Conservation (phyloP, 1,139 yeast genomes). For the Yarrowia galli region DNA sequence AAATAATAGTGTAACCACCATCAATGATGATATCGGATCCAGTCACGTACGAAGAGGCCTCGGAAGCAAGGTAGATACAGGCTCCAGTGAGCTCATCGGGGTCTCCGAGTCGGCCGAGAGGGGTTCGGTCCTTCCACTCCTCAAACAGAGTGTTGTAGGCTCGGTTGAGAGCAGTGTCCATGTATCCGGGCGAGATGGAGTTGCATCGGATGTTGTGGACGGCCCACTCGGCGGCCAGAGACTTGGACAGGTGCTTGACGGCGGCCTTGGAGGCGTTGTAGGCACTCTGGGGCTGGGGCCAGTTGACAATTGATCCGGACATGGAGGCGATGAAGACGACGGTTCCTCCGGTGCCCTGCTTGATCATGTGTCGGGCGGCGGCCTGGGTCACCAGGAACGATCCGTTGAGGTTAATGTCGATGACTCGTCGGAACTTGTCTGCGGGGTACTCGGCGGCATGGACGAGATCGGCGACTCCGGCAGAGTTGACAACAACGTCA, state of each 20-base stretch:
- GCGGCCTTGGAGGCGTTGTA: constrained; percentile 70
- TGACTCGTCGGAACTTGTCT: constrained; percentile 71
- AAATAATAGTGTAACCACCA: constrained; percentile 65
- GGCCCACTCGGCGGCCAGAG: constrained; percentile 67
- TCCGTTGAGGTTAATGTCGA: constrained; percentile 81
- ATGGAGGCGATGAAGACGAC: constrained; percentile 65
- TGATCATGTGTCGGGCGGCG: constrained; percentile 77
- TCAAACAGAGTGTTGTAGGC: constrained; percentile 58
- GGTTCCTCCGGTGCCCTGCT: constrained; percentile 50
- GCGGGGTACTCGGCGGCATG: constrained; percentile 86
- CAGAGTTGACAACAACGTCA: constrained; percentile 71
- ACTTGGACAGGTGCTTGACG: constrained; percentile 61
- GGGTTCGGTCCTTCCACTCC: constrained; percentile 67
- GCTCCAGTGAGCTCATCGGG: constrained; percentile 75
- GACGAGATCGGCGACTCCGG: constrained; percentile 81
- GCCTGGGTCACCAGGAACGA: constrained; percentile 73
- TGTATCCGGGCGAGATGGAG: constrained; percentile 65
- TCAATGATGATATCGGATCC: constrained; percentile 72
- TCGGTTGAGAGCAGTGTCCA: constrained; percentile 63
- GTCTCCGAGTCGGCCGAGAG: constrained; percentile 71
- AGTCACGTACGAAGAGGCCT: constrained; percentile 70
- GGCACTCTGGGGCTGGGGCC: constrained; percentile 68
- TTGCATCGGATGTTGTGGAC: constrained; percentile 61
- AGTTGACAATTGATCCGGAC: constrained; percentile 71
- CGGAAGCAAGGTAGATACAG: constrained; percentile 68